A percentile compares a stretch with the other conserved stretches of the same genome.
Evolutionary conservation across 257 asterid genomes (phyloP).

Genomic region (Solanum clarkiae): DNA sequence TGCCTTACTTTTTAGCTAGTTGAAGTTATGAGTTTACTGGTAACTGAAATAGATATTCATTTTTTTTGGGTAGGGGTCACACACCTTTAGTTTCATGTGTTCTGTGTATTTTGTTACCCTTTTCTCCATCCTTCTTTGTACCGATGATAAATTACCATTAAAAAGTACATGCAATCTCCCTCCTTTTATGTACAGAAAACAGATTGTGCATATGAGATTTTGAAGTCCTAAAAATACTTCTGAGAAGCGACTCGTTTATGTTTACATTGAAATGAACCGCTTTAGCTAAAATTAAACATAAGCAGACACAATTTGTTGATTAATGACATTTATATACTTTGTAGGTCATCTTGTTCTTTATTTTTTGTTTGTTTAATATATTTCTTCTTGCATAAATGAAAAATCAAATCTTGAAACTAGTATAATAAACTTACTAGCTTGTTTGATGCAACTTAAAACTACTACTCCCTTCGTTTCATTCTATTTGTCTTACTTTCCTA

Average conservation of each 20-base stretch:
- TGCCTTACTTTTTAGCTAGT: neutral
- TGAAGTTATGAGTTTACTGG: neutral
- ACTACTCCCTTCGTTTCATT: neutral
- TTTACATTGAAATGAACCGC: neutral
- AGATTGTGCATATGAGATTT: neutral
- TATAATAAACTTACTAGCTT: neutral
- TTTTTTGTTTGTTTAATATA: neutral
- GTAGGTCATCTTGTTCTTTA: neutral
- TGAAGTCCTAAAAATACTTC: neutral
- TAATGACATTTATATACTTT: neutral
- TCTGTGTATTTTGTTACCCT: neutral
- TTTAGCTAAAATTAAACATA: neutral
- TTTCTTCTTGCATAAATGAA: neutral
- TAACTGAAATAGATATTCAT: neutral
- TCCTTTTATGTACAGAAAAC: neutral
- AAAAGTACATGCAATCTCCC: neutral
- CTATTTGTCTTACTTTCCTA: neutral
- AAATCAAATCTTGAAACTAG: neutral
- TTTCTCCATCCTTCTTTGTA: neutral
- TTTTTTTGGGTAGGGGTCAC: neutral
- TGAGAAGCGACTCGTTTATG: neutral
- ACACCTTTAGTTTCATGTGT: neutral
- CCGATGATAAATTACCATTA: neutral
- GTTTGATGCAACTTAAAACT: neutral
- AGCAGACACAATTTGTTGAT: neutral